These are phyloP conservation scores for Peziza echinospora DNA, from an alignment of 495 filamentous ascomycete genomes.

Conservation along the genomic window DNA sequence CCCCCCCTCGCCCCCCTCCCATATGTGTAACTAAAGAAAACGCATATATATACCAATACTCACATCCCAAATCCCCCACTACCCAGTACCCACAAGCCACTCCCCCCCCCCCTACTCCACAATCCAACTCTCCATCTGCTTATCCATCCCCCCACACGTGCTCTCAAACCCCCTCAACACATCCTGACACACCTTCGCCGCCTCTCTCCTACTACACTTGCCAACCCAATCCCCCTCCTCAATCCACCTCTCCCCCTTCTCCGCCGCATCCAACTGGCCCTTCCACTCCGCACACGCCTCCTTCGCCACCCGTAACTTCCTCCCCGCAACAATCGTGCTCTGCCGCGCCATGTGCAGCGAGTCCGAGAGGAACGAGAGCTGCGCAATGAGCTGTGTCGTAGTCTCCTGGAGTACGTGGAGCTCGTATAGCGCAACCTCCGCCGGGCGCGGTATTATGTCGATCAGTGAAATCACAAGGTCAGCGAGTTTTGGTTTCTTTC, in stretches of 20 bases:
- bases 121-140: conserved; percentile 24
- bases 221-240: conserved; percentile 61
- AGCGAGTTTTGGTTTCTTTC: conserved; percentile 30
- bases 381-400: conserved; percentile 55
- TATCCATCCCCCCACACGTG: conserved; percentile 46
- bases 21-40: no score
- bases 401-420: conserved; percentile 38
- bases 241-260: conserved; percentile 64
- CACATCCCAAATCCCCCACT: no score
- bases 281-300: conserved; percentile 67
- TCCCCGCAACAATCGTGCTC: conserved; percentile 52
- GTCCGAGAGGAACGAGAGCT: conserved; percentile 71
- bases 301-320: conserved; percentile 49
- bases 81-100: not conserved
- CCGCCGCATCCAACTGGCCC: conserved; percentile 55
- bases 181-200: conserved; percentile 54
- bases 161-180: conserved; percentile 84
- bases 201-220: conserved; percentile 49
- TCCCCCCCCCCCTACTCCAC: conserved; percentile 8
- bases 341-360: conserved; percentile 88
- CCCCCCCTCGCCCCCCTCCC: no score
- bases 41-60: no score
- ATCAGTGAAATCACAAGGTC: conserved; percentile 35
- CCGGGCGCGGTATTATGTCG: conserved; percentile 26
- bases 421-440: conserved; percentile 16